phyloP scores from a whole-genome alignment of 305 asterid genomes.

The Plantago rigida region DNA sequence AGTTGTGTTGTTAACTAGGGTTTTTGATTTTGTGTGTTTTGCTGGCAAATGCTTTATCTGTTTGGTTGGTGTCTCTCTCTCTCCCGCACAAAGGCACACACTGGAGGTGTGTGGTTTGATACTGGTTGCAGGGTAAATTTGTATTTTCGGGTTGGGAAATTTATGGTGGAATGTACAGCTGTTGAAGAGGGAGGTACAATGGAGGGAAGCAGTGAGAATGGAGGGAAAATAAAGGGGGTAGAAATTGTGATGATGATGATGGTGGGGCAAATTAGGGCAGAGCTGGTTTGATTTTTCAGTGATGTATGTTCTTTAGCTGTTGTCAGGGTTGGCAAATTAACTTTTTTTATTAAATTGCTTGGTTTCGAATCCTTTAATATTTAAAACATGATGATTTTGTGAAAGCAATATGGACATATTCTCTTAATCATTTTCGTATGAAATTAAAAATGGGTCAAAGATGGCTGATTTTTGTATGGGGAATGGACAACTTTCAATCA shows the following conservation, averaged over 20 bases:
- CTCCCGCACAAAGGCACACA: constrained; percentile 31
- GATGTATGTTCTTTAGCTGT: constrained; percentile 26
- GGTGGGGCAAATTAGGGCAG: constrained; percentile 39
- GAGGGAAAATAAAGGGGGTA: constrained; percentile 22
- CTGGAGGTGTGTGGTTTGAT: constrained; percentile 25
- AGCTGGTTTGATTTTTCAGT: constrained; percentile 19
- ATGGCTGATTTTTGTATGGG: too few relatives aligned
- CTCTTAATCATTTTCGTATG: too few relatives aligned
- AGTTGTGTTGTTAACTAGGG: constrained; percentile 30
- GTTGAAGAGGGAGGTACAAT: constrained; percentile 28
- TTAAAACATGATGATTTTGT: too few relatives aligned
- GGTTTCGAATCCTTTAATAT: neutral
- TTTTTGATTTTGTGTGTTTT: constrained; percentile 24
- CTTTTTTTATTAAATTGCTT: neutral
- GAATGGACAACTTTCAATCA: too few relatives aligned
- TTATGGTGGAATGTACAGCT: too few relatives aligned
- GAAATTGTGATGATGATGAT: constrained; percentile 16
- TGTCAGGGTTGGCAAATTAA: constrained; percentile 19
- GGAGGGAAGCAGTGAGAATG: constrained; percentile 20
- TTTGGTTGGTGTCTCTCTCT: neutral
- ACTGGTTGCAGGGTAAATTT: constrained; percentile 20
- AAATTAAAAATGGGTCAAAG: too few relatives aligned
- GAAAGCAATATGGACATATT: too few relatives aligned
- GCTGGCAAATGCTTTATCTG: neutral
- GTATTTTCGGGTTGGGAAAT: constrained; percentile 1